These are phyloP conservation scores for Debaryomycetaceae sp. DNA, from an alignment of 1,139 yeast species.

Conservation along the genomic window DNA sequence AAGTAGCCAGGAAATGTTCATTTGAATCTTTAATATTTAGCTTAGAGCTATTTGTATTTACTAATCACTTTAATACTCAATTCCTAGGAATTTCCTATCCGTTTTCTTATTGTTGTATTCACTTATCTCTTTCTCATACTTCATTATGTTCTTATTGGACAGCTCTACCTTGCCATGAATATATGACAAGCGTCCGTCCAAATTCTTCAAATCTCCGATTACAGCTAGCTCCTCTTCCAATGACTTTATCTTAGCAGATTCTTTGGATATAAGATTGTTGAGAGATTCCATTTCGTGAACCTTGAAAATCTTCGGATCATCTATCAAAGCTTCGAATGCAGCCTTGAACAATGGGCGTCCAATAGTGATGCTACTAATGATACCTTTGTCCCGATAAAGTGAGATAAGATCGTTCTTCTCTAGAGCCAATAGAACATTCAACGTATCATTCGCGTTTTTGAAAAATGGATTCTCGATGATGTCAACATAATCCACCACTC, in stretches of 20 bases:
- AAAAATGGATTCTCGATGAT: slow-evolving; percentile 61
- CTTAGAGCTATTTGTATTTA: too few relatives aligned
- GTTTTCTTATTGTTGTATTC: slow-evolving; percentile 12
- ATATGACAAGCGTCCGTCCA: slow-evolving; percentile 62
- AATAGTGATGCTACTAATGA: slow-evolving; percentile 60
- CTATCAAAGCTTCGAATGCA: slow-evolving; percentile 66
- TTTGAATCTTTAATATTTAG: too few relatives aligned
- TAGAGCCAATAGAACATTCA: slow-evolving; percentile 56
- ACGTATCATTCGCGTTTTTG: slow-evolving; percentile 50
- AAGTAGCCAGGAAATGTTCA: slow-evolving; percentile 3
- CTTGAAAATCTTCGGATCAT: slow-evolving; percentile 54
- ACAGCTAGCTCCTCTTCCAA: slow-evolving; percentile 70
- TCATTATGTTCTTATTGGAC: slow-evolving; percentile 48
- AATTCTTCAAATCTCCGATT: slow-evolving; percentile 48
- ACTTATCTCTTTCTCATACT: slow-evolving; percentile 30
- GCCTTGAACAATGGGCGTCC: slow-evolving; percentile 85
- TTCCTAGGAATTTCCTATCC: slow-evolving; percentile 8
- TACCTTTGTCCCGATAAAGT: slow-evolving; percentile 70
- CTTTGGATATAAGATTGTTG: slow-evolving; percentile 51
- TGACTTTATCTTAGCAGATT: slow-evolving; percentile 58
- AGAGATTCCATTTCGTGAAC: slow-evolving; percentile 64
- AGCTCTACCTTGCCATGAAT: slow-evolving; percentile 61
- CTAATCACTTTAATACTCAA: slow-evolving; percentile 1
- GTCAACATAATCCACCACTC: slow-evolving; percentile 47
- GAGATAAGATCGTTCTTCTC: slow-evolving; percentile 78